Percentiles rank a stretch among this genome's conserved stretches.
These are phyloP conservation scores for Lasiodiplodia sp. DNA, from an alignment of 2,329 filamentous ascomycete species.

Conservation along the genomic window DNA sequence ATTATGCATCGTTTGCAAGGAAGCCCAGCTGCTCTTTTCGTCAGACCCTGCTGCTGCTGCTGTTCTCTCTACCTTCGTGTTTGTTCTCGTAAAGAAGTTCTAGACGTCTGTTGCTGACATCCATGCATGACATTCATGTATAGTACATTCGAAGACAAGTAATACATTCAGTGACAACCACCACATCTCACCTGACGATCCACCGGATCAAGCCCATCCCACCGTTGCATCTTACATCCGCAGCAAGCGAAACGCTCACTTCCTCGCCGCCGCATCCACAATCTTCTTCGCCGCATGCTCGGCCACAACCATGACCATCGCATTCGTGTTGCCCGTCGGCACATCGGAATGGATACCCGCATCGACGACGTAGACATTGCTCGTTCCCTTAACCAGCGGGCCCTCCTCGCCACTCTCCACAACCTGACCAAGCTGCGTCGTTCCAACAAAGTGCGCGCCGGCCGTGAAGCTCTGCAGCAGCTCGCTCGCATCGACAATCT, in stretches of 20 bases:
- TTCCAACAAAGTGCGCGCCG: slow-evolving; percentile 60
- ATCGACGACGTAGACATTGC: slow-evolving; percentile 56
- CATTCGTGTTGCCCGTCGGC: slow-evolving; percentile 47
- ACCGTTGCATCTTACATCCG: neutral
- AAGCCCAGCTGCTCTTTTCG: neutral
- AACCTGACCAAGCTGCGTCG: slow-evolving; percentile 62
- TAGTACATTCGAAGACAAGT: neutral
- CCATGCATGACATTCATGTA: neutral
- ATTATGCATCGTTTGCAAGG: neutral
- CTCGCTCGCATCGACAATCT: slow-evolving; percentile 59
- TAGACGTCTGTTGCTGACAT: neutral
- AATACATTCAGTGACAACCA: neutral
- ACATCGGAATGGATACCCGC: slow-evolving; percentile 55
- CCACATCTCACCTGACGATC: neutral
- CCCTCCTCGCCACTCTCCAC: slow-evolving; percentile 52
- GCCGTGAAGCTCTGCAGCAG: slow-evolving; percentile 48
- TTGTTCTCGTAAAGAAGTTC: neutral
- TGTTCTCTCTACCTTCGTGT: neutral
- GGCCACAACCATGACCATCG: slow-evolving; percentile 45
- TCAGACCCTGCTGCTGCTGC: neutral
- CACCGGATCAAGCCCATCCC: neutral
- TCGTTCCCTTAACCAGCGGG: slow-evolving; percentile 56
- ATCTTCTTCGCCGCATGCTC: slow-evolving; percentile 49
- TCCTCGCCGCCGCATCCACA: slow-evolving; percentile 38
- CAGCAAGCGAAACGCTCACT: too few relatives aligned